Conservation (phyloP, 2,329 filamentous ascomycete species). For the Atkinsonella hypoxylon region DNA sequence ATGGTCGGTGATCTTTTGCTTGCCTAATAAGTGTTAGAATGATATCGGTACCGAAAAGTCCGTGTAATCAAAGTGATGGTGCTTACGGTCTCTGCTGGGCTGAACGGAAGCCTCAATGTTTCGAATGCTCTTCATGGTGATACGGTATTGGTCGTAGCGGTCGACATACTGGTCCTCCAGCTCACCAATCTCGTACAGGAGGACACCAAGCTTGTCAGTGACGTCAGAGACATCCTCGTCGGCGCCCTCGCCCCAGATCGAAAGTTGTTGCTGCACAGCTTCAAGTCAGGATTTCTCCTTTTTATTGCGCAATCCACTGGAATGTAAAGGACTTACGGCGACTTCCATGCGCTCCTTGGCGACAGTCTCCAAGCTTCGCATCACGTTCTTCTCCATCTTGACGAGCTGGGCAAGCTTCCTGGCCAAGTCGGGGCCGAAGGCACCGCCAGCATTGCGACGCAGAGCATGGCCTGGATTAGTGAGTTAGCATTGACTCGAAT, state of each 20-base stretch:
- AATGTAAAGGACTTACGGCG: slow-evolving; percentile 52
- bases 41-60: neutral
- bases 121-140: slow-evolving; percentile 98
- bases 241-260: slow-evolving; percentile 88
- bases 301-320: neutral
- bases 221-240: slow-evolving; percentile 98
- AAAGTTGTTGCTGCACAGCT: slow-evolving; percentile 76
- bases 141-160: slow-evolving; percentile 96
- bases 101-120: slow-evolving; percentile 99
- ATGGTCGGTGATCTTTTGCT: slow-evolving; percentile 98
- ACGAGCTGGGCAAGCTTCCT: slow-evolving; percentile 97
- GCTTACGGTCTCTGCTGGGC: slow-evolving; percentile 87
- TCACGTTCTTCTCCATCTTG: slow-evolving; percentile 99
- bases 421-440: slow-evolving; percentile 74
- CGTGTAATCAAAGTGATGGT: neutral
- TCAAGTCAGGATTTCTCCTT: neutral
- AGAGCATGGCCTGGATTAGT: slow-evolving; percentile 46
- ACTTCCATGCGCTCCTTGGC: slow-evolving; percentile 97
- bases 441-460: slow-evolving; percentile 61
- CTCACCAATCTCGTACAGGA: slow-evolving; percentile 97
- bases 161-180: slow-evolving; percentile 97
- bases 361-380: slow-evolving; percentile 94
- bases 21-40: slow-evolving; percentile 44
- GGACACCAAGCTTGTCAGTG: slow-evolving; percentile 94
- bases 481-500: neutral